These are phyloP conservation scores for Arthrobotrys sphaeroides DNA, from an alignment of 2,329 filamentous ascomycete species.

Conservation along the genomic window DNA sequence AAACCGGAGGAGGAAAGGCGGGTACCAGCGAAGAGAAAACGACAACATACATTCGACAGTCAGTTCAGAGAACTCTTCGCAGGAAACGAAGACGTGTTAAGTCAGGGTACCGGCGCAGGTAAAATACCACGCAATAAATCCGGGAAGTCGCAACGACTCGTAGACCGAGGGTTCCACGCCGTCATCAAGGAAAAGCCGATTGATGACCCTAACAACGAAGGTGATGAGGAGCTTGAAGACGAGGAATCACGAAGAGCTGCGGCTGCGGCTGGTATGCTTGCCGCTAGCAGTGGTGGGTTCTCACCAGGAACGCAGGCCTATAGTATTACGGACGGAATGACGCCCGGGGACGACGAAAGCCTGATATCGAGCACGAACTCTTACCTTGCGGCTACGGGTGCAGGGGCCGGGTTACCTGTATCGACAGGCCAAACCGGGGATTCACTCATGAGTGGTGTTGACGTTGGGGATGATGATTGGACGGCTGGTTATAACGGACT, in stretches of 20 bases:
- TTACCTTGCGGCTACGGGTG: constrained; percentile 49
- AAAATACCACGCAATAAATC: constrained; percentile 28
- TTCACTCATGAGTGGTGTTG: constrained; percentile 51
- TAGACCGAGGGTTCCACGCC: constrained; percentile 51
- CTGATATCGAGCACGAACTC: constrained; percentile 51
- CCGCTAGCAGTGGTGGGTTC: constrained; percentile 30
- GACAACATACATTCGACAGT: constrained; percentile 42
- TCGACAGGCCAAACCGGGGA: constrained; percentile 46
- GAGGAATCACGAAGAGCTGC: constrained; percentile 40
- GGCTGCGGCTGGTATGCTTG: constrained; percentile 33
- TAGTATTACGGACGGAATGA: constrained; percentile 30
- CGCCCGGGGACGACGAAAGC: constrained; percentile 45
- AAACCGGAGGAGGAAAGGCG: constrained; percentile 36
- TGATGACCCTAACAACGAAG: constrained; percentile 16
- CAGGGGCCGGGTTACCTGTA: constrained; percentile 36
- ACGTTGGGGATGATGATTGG: constrained; percentile 27
- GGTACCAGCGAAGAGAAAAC: constrained; percentile 7
- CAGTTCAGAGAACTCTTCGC: constrained; percentile 52
- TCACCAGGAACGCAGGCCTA: constrained; percentile 35
- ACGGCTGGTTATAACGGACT: constrained; percentile 33
- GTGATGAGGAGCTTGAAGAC: constrained; percentile 37
- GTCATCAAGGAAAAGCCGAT: constrained; percentile 53
- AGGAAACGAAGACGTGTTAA: constrained; percentile 44
- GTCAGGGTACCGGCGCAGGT: constrained; percentile 42
- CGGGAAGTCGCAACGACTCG: constrained; percentile 30